Percentiles rank a stretch among this genome's conserved stretches.
Conservation (phyloP, 2,329 filamentous ascomycete genomes). For the Trichoderma pleuroti region DNA sequence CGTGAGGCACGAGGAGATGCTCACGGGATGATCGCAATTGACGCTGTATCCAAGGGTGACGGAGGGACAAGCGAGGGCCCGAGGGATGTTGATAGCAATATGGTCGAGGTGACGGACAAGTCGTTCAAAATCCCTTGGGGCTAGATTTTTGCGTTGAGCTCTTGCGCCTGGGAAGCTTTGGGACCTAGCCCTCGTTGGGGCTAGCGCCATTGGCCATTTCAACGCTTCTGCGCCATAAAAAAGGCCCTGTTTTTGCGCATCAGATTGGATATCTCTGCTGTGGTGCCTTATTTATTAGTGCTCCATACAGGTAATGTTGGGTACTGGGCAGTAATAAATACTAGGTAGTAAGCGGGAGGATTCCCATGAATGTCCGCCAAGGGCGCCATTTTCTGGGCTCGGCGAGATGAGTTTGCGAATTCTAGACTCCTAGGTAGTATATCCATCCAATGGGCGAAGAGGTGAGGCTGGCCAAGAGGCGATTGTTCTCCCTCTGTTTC, state of each 20-base stretch:
- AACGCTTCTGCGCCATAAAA: background rate
- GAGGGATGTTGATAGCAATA: conserved; percentile 26
- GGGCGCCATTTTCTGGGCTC: background rate
- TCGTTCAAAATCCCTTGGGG: conserved; percentile 38
- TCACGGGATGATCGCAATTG: conserved; percentile 20
- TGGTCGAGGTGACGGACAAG: conserved; percentile 25
- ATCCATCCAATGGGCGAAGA: background rate
- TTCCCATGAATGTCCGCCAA: background rate
- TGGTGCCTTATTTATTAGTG: background rate
- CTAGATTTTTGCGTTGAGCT: conserved; percentile 43
- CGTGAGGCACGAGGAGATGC: conserved; percentile 11
- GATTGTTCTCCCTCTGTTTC: background rate
- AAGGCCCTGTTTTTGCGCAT: background rate
- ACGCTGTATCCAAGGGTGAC: conserved; percentile 19
- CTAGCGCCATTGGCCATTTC: conserved; percentile 19
- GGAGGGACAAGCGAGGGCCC: conserved; percentile 21
- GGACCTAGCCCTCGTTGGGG: conserved; percentile 33
- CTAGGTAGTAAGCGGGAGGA: background rate
- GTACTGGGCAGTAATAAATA: background rate
- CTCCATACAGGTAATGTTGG: background rate
- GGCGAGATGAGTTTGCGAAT: background rate
- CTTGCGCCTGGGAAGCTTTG: conserved; percentile 34
- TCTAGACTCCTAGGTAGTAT: too few relatives aligned
- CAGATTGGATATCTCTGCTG: background rate
- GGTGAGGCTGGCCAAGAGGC: background rate